Base-by-base conservation (phyloP, 805 yeast species). In the Myxozyma sirexii region DNA sequence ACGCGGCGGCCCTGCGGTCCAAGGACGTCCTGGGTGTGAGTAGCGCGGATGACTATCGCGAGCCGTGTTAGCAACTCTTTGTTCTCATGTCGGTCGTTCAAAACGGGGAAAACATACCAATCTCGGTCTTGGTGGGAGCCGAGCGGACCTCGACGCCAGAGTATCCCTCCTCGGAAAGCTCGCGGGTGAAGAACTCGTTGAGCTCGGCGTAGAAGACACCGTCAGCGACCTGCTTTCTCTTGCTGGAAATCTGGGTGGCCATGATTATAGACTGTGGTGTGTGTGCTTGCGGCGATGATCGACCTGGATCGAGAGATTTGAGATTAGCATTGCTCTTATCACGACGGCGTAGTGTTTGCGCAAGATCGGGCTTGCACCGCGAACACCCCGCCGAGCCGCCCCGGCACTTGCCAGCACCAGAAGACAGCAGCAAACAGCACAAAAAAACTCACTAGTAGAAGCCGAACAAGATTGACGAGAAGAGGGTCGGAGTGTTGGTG, bases 161-260 rank as follows among this genome's bases (percentile, higher is more conserved):
- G 87, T 94, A 94, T 79, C 99, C 99, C 83, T 94, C 97, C 85
- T 94, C 99, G 75, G 99, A 97, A 77, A 94, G 88, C 83, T 94
- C 99, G 85, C 99, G 93, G 86, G 97, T 90, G 91, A 94, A 94
- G 94, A 94, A 94, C 85, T 94, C 99, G 87, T 94, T 94, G 78
- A 94, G 84, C 85, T 94, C 99, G 81, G 99, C 99, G 96, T 87
- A 94, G 87, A 94, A 90, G 76, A 94, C 99, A 90, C 99, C 99
- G 86, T 94, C 99, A 82, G 97, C 97, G 79, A 94, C 98, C 78
- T 92, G 88, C 92, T 92, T 92, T 90, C 97, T 92, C 85, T 90
- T 93, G 84, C 90, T 90, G 77, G 98, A 93, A 80, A 92, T 88
- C 76, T 82, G 78, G 56, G 66, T 50, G 51, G 72, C 65, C 72